Percentiles rank a stretch among this genome's conserved stretches.
These are phyloP conservation scores for Penicillium paxilli DNA, from an alignment of 495 filamentous ascomycete species.

Conservation along the genomic window DNA sequence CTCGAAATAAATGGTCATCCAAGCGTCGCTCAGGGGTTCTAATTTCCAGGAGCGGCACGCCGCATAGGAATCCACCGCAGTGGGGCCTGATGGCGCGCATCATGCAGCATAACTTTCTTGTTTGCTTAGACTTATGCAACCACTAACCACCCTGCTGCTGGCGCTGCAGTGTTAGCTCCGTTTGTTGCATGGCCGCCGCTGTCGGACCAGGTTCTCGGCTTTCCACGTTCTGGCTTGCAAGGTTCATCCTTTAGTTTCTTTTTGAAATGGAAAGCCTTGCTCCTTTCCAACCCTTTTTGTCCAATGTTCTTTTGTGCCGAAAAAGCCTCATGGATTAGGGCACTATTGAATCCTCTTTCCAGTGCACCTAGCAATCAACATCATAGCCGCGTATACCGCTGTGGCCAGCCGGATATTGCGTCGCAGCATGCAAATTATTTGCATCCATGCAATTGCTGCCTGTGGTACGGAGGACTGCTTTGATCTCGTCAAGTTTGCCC, in stretches of 20 bases:
- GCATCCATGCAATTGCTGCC: not conserved
- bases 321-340: not conserved
- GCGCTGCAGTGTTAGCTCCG: not conserved
- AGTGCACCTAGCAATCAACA: not conserved
- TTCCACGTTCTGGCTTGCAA: conserved; percentile 9
- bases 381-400: not conserved
- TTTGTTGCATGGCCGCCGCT: not conserved
- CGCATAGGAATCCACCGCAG: not conserved
- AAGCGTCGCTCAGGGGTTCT: not conserved
- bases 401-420: not conserved
- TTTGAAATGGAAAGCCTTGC: too few relatives aligned
- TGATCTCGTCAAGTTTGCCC: conserved; percentile 3
- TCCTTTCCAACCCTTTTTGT: not conserved
- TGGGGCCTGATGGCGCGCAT: conserved; percentile 19
- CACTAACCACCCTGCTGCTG: not conserved
- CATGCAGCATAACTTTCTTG: conserved; percentile 26
- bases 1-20: not conserved
- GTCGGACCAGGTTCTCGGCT: conserved; percentile 2
- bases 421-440: not conserved
- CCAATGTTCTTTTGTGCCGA: not conserved
- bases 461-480: not conserved
- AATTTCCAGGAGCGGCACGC: not conserved
- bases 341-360: not conserved
- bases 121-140: conserved; percentile 13
- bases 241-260: not conserved